Evolutionary conservation across 306 rosid genomes (phyloP).

Genomic region (Quillaja saponaria): DNA sequence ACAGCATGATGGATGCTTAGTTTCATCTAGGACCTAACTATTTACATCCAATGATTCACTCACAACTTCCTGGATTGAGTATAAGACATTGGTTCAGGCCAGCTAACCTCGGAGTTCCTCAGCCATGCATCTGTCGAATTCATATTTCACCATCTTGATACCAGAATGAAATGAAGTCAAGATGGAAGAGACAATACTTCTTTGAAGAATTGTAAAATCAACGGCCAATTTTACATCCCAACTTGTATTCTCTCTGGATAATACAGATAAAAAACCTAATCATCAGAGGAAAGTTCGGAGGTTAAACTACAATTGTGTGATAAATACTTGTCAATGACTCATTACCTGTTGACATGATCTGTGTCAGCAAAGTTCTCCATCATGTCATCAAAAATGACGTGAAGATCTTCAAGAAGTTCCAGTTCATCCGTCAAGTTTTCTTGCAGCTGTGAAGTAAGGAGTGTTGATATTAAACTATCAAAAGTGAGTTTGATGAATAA

Average conservation of each 20-base stretch:
- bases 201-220: constrained; percentile 51
- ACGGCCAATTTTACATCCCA: constrained; percentile 73
- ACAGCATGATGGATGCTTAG: constrained; percentile 3
- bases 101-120: constrained; percentile 59
- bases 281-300: constrained; percentile 1
- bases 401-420: constrained; percentile 56
- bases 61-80: constrained; percentile 1
- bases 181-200: constrained; percentile 57
- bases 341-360: constrained; percentile 60
- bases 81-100: constrained; percentile 15
- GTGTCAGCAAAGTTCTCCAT: constrained; percentile 53
- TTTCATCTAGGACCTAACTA: constrained; percentile 14
- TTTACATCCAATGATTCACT: constrained; percentile 22
- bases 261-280: background rate
- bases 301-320: constrained; percentile 1
- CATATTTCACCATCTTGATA: constrained; percentile 34
- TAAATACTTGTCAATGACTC: constrained; percentile 3
- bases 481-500: background rate
- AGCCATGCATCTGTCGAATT: constrained; percentile 43
- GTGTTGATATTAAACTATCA: constrained; percentile 3
- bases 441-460: constrained; percentile 50
- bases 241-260: constrained; percentile 43
- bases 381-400: constrained; percentile 48
- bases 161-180: constrained; percentile 55
- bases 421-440: constrained; percentile 72